These are phyloP conservation scores for Aquanectria penicillioides DNA, from an alignment of 2,329 filamentous ascomycete species.

Conservation along the genomic window DNA sequence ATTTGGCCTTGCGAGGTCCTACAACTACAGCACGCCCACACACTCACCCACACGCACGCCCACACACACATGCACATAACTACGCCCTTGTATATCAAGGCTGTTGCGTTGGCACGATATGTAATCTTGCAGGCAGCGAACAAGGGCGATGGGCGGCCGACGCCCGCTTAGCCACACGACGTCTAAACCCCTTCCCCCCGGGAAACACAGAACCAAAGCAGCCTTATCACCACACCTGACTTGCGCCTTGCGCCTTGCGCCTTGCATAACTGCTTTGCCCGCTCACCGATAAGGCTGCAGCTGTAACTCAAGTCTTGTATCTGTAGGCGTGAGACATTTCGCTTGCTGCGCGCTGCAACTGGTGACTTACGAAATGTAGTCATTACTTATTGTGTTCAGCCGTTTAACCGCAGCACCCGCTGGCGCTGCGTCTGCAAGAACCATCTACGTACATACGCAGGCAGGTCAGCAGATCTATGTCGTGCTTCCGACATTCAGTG, in stretches of 20 bases:
- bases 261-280: slow-evolving; percentile 3
- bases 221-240: slow-evolving; percentile 17
- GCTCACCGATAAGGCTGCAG: slow-evolving; percentile 27
- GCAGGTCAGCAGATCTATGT: slow-evolving; percentile 17
- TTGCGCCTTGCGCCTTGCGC: not conserved
- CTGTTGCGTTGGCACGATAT: too few relatives aligned
- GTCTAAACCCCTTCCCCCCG: slow-evolving; percentile 2
- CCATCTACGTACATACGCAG: not conserved
- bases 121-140: not conserved
- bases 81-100: too few relatives aligned
- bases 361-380: not conserved
- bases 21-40: too few relatives aligned
- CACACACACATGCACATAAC: not conserved
- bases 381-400: slow-evolving; percentile 2
- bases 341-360: not conserved
- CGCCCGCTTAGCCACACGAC: slow-evolving; percentile 20
- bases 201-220: not conserved
- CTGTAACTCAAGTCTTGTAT: too few relatives aligned
- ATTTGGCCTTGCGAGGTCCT: not conserved
- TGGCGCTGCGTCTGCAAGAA: slow-evolving; percentile 1
- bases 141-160: not conserved
- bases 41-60: too few relatives aligned
- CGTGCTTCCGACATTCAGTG: not conserved
- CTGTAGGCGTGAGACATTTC: slow-evolving; percentile 19
- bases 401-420: slow-evolving; percentile 20